Base-by-base conservation (phyloP, 208 protist species). In the Wallacemonas rigidus region DNA sequence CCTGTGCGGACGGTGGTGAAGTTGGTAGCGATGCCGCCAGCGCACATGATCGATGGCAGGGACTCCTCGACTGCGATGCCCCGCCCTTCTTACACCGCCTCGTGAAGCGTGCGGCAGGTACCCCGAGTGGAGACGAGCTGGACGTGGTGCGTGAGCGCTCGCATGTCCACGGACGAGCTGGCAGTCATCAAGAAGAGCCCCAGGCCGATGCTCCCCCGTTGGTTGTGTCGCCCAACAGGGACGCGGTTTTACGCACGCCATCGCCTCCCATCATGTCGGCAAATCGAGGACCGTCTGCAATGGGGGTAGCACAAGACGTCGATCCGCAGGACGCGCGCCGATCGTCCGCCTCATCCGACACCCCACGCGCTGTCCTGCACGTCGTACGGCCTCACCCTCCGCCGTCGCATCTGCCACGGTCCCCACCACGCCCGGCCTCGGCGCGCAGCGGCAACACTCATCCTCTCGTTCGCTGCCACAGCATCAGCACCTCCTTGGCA, bases 61-160 rank as follows among this genome's bases (percentile, higher is more conserved):
- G 56, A 7, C 17, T 62, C 17, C 17, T 62, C 5, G 56, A 62
- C 56, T n/a, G 56, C 17, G 56, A 62, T 15, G 56, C 56, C 4
- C 56, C 56, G 56, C 56, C 56, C 35, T 62, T 62, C 15, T 41
- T 62, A 15, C 56, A 62, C 9, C 56, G 15, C 17, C 43, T 36
- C 26, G 26, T 62, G 35, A 5, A 62, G 36, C 6, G 36, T 5
- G 43, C 56, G 17, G 36, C 3, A 4, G 56, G 12, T 38, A 6
- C 4, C 14, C 26, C 51, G 14, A n/a, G 51, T n/a, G 51, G 26
- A 0, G 51, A 56, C 5, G 51, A 56, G 14, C 14, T 26, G 45
- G 45, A 50, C 8, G 12, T 50, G 45, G 12, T 12, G 45, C 8
- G 45, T 12, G 12, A 14, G 8, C 45, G 45, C 0, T 50, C 1